These are phyloP conservation scores for Lipomyces orientalis DNA, from an alignment of 805 yeast species.

Conservation along the genomic window DNA sequence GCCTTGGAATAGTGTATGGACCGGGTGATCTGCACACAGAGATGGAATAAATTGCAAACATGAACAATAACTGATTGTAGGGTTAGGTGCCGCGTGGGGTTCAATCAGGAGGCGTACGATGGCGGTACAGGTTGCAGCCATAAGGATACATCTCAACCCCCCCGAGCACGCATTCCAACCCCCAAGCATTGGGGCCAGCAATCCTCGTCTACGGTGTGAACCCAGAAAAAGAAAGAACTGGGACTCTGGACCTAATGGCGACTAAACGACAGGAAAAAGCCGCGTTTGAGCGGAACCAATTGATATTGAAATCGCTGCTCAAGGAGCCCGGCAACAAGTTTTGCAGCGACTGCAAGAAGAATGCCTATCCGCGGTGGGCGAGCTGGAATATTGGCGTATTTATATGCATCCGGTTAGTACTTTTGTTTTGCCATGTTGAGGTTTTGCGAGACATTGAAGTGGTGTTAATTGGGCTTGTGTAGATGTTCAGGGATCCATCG, in stretches of 20 bases:
- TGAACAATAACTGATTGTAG: background rate
- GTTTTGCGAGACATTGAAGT: background rate
- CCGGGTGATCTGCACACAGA: too few relatives aligned
- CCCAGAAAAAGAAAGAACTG: background rate
- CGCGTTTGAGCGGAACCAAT: conserved; percentile 61
- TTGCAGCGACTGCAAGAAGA: conserved; percentile 91
- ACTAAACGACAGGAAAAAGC: conserved; percentile 40
- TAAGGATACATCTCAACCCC: background rate
- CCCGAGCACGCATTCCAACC: background rate
- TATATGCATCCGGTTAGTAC: conserved; percentile 65
- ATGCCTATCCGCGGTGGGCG: conserved; percentile 96
- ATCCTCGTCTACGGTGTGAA: background rate
- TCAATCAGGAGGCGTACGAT: background rate
- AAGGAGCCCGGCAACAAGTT: conserved; percentile 75
- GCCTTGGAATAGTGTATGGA: too few relatives aligned
- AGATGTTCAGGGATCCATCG: conserved; percentile 96
- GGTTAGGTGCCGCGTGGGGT: background rate
- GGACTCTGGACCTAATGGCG: conserved; percentile 21
- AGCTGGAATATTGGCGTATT: conserved; percentile 94
- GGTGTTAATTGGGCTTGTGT: background rate
- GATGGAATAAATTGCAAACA: too few relatives aligned
- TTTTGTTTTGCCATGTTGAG: background rate
- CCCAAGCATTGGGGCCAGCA: background rate
- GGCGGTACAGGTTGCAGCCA: background rate
- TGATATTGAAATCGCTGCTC: conserved; percentile 73